These are phyloP conservation scores for Clavispora asparagi DNA, from an alignment of 805 yeast genomes.

Conservation along the genomic window DNA sequence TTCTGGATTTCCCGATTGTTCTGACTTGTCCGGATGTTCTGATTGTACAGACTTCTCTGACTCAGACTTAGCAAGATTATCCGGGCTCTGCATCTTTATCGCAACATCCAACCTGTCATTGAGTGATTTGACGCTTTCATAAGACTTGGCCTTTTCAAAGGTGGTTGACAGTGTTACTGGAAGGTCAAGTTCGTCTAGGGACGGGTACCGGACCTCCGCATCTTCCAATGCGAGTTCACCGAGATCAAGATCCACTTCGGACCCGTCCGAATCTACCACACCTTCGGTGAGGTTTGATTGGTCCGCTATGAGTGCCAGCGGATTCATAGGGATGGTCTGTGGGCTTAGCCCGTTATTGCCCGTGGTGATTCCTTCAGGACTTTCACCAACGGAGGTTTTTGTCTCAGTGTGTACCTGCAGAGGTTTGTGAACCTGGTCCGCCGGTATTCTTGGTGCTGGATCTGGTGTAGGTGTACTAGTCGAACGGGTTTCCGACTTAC, in stretches of 20 bases:
- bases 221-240: constrained; percentile 24
- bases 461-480: too few relatives aligned
- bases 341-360: too few relatives aligned
- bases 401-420: too few relatives aligned
- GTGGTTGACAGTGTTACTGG: not conserved
- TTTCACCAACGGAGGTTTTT: too few relatives aligned
- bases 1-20: not conserved
- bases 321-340: too few relatives aligned
- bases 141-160: not conserved
- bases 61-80: not conserved
- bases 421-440: too few relatives aligned
- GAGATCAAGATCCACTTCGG: constrained; percentile 10
- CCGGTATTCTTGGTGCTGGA: too few relatives aligned
- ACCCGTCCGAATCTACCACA: not conserved
- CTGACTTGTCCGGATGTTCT: not conserved
- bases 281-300: too few relatives aligned
- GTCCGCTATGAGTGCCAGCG: too few relatives aligned
- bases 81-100: not conserved
- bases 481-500: too few relatives aligned
- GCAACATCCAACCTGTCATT: not conserved
- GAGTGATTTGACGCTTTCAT: not conserved
- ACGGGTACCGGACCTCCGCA: constrained; percentile 50
- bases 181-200: constrained; percentile 31
- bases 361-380: too few relatives aligned
- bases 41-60: not conserved